Evolutionary conservation across 2,329 filamentous ascomycete species (phyloP), one percentile per base, ranked within the genome.

Genomic region (Monilinia fructicola): DNA sequence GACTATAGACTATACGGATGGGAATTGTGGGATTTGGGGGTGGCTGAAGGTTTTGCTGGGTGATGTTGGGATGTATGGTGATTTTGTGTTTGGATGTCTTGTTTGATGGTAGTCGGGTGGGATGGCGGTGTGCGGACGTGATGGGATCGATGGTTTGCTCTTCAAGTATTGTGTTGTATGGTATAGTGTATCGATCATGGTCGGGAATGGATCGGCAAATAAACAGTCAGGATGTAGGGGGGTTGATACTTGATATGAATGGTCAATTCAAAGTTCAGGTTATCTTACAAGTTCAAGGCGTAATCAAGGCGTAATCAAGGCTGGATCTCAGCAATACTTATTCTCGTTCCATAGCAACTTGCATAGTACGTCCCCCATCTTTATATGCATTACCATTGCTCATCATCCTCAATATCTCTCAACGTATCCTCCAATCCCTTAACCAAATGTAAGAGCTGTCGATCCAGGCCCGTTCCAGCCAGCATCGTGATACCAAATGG

Each of bases 401-500:
- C 40, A 42, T 48, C n/a, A 48, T 44, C 38, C 14, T 58, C 54
- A 5, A 26, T 10, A 9, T 11, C 54, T 56, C 14, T 18, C 38
- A 42, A 16, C 14, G 54, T 40, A 21, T 69, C 60, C 28, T 71
- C 56, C 31, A 78, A 73, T 11, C 67, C 56, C 54, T 68, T 72
- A 16, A 73, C 77, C 50, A 78, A 67, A 18, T 76, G 75, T 55
- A 82, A 71, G 35, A 81, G 70, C 60, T 78, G 76, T 28, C 73
- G 76, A 72, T 82, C 81, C 56, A 75, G 73, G 16, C 80, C 79
- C 46, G 74, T 76, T 2, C 77, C 77, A 9, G 77, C 78, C 61
- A 82, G 69, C 28, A 82, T 72, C 16, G 78, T 81, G 16, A 82
- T 73, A 10, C 79, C 79, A 74, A 83, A 83, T 2, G 81, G 80